A percentile compares a stretch with the other conserved stretches of the same genome.
phyloP scores from a whole-genome alignment of 2,329 filamentous ascomycete species.

The Fusarium poae region DNA sequence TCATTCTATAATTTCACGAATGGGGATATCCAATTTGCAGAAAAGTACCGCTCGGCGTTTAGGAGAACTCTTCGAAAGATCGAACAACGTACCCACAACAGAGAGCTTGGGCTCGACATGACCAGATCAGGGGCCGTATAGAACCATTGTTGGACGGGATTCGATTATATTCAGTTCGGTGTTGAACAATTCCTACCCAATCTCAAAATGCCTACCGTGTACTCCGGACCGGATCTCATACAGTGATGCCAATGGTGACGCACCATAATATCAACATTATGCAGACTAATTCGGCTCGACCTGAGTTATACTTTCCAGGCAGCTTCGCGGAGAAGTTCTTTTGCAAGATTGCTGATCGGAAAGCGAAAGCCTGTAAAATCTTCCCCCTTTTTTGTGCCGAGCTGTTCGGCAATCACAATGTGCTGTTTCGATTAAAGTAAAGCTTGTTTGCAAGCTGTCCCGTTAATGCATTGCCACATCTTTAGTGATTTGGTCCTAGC shows the following conservation, averaged over 20 bases:
- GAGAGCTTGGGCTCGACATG: slow-evolving; percentile 13
- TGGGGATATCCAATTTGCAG: slow-evolving; percentile 26
- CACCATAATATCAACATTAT: neutral
- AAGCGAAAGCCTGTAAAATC: neutral
- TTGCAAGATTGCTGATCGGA: neutral
- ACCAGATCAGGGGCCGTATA: slow-evolving; percentile 12
- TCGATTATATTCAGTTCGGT: slow-evolving; percentile 15
- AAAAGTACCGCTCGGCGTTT: slow-evolving; percentile 36
- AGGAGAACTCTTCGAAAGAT: slow-evolving; percentile 34
- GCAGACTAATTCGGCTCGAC: neutral
- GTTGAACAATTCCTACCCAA: neutral
- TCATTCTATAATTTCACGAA: slow-evolving; percentile 33
- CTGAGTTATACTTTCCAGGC: neutral
- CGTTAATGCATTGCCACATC: slow-evolving; percentile 18
- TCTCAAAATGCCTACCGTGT: neutral
- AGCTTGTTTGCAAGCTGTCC: slow-evolving; percentile 27
- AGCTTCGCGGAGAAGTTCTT: neutral
- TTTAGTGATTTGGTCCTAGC: neutral
- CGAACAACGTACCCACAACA: slow-evolving; percentile 9
- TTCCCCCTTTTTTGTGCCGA: neutral
- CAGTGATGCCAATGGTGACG: neutral
- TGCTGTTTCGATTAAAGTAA: slow-evolving; percentile 4
- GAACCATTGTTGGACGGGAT: slow-evolving; percentile 1
- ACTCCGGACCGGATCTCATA: neutral
- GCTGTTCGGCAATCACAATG: neutral